phyloP scores from a whole-genome alignment of 371 early-diverging fungal species.

The Saksenaea oblongispora region DNA sequence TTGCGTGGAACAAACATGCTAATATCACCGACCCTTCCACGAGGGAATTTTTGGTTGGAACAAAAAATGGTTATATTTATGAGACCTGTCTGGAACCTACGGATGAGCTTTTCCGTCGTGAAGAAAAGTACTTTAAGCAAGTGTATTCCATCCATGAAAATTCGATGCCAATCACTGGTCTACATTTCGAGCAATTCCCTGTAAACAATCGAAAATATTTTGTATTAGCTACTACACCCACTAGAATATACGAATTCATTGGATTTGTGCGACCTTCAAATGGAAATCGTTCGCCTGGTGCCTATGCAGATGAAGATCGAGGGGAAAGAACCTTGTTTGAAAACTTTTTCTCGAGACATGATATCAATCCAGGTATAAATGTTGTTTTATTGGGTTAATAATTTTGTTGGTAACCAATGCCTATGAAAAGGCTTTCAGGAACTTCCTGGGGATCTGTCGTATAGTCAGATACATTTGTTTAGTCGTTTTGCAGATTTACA shows the following conservation, averaged over 20 bases:
- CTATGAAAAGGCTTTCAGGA: slow-evolving; percentile 62
- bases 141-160: slow-evolving; percentile 55
- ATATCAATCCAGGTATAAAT: slow-evolving; percentile 44
- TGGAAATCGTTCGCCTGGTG: neutral
- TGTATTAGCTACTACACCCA: slow-evolving; percentile 74
- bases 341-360: slow-evolving; percentile 54
- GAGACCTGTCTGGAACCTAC: slow-evolving; percentile 82
- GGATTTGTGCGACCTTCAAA: slow-evolving; percentile 42
- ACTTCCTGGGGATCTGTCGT: slow-evolving; percentile 58
- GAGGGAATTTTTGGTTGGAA: slow-evolving; percentile 77
- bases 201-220: slow-evolving; percentile 65
- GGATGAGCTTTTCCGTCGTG: slow-evolving; percentile 78
- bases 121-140: slow-evolving; percentile 73
- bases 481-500: slow-evolving; percentile 61
- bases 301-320: slow-evolving; percentile 10
- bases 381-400: neutral
- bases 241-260: slow-evolving; percentile 80
- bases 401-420: neutral
- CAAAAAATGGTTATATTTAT: slow-evolving; percentile 75
- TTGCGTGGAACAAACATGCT: slow-evolving; percentile 73
- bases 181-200: slow-evolving; percentile 75
- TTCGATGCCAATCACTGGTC: slow-evolving; percentile 69
- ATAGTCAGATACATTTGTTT: slow-evolving; percentile 62
- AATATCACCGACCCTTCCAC: slow-evolving; percentile 55
- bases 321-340: slow-evolving; percentile 55